Base-by-base conservation (phyloP, 306 rosid species). In the Cucurbita ficifolia region DNA sequence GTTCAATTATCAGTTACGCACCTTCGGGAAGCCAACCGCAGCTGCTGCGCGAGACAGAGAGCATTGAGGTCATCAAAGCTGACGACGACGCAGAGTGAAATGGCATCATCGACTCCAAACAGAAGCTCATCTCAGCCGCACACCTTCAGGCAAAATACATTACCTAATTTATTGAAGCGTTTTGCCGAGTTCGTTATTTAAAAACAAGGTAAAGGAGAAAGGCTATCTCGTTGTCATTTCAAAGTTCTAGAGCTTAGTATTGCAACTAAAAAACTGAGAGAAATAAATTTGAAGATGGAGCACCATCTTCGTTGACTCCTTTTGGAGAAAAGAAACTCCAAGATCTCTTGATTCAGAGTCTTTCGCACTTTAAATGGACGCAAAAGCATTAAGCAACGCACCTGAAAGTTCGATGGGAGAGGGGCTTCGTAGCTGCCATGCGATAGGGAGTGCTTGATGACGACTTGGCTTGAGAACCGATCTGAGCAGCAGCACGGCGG, bases 1-100 rank as follows among this genome's bases (percentile, higher is more conserved):
- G 59, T 45, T 46, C 17, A 59, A 10, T 13, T 74, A 43, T 74
- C 56, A 59, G 46, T 70, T 56, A 76, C 13, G 53, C 76, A 92
- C 98, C 98, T 83, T 88, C 96, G 5, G 92, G 87, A 78, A 89
- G 90, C 96, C 92, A 87, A 49, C 83, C 87, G 35, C 39, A 84
- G 45, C 79, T 74, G 81, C 80, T 35, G 75, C 81, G 79, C 14
- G 95, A 84, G 76, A 89, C 17, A 16, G 95, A 81, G 24, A 92
- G 96, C 98, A 92, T 92, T 4, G 98, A 92, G 55, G 83, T 92
- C 95, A 92, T 85, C 82, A 90, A 82, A 1, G 98, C 89, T 22
- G 96, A 85, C 35, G 98, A 87, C 22, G 96, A 89, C 24, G 81
- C 98, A 0, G 95, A 85, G 76, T 92, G 96, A 76, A 87, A 88